Evolutionary conservation across 2,329 filamentous ascomycete species (phyloP).

Genomic region (Coleophoma cylindrospora): DNA sequence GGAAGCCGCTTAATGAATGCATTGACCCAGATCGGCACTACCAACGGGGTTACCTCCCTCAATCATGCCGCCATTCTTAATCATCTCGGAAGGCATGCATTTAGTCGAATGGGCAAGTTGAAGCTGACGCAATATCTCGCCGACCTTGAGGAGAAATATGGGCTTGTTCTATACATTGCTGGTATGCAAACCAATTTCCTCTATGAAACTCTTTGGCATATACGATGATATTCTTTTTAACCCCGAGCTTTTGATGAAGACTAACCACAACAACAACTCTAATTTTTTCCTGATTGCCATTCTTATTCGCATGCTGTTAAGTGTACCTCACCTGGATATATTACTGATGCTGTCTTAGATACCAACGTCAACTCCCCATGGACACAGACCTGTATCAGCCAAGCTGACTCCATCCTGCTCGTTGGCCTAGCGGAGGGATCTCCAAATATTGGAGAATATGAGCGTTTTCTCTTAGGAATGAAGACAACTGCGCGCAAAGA

Average conservation of each 20-base stretch:
- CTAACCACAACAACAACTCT: conserved; percentile 38
- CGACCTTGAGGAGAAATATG: conserved; percentile 95
- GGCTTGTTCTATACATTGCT: conserved; percentile 90
- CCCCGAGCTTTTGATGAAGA: conserved; percentile 20
- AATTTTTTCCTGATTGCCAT: conserved; percentile 59
- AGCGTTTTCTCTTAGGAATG: conserved; percentile 91
- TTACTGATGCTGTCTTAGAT: conserved; percentile 44
- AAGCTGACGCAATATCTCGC: conserved; percentile 95
- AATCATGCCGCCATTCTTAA: conserved; percentile 93
- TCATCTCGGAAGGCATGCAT: conserved; percentile 91
- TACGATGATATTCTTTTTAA: conserved; percentile 20
- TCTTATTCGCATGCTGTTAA: not conserved
- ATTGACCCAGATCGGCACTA: conserved; percentile 80
- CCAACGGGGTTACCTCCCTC: conserved; percentile 84
- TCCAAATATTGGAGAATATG: conserved; percentile 89
- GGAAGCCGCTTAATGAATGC: conserved; percentile 84
- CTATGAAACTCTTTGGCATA: conserved; percentile 35
- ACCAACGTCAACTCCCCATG: conserved; percentile 96
- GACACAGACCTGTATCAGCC: conserved; percentile 96
- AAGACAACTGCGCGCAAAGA: conserved; percentile 96
- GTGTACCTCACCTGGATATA: too few species aligned
- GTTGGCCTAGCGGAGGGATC: conserved; percentile 89
- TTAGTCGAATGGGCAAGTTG: conserved; percentile 94
- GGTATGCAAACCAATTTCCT: conserved; percentile 39
- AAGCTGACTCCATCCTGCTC: conserved; percentile 92